Evolutionary conservation across 1,284 basidiomycete genomes (phyloP).

Genomic region (Stereum hirsutum): DNA sequence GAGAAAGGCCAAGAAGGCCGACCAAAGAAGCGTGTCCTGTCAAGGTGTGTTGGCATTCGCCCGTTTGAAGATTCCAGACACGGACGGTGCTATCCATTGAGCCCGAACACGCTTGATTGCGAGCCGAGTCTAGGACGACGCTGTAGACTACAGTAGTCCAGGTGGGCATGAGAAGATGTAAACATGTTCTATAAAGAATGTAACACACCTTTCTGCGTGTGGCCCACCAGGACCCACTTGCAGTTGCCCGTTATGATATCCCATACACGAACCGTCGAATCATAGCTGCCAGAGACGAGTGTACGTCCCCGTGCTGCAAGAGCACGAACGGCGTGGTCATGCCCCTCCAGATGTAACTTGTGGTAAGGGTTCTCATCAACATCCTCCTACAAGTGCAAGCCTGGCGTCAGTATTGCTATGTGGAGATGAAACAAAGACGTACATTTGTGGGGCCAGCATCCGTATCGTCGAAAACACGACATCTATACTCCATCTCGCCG

Average conservation of each 20-base stretch:
- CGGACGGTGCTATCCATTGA: slow-evolving; percentile 96
- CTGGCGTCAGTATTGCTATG: neutral
- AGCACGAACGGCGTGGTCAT: slow-evolving; percentile 86
- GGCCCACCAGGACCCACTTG: slow-evolving; percentile 75
- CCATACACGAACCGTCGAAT: slow-evolving; percentile 90
- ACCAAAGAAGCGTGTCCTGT: slow-evolving; percentile 86
- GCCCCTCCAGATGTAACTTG: slow-evolving; percentile 75
- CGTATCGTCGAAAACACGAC: slow-evolving; percentile 57
- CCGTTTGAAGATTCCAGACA: slow-evolving; percentile 82
- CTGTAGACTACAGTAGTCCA: slow-evolving; percentile 79
- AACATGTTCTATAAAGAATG: slow-evolving; percentile 1
- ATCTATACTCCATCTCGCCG: slow-evolving; percentile 69
- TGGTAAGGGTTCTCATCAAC: slow-evolving; percentile 88
- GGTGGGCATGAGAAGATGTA: neutral
- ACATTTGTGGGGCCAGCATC: slow-evolving; percentile 65
- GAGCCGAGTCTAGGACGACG: slow-evolving; percentile 77
- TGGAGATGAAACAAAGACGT: slow-evolving; percentile 15
- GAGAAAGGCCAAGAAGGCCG: slow-evolving; percentile 79
- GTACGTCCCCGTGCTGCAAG: slow-evolving; percentile 86
- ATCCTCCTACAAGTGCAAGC: slow-evolving; percentile 38
- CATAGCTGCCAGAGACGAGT: slow-evolving; percentile 92
- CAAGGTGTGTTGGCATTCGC: slow-evolving; percentile 71
- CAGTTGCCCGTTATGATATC: slow-evolving; percentile 85
- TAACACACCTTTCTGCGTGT: slow-evolving; percentile 79
- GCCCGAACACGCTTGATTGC: slow-evolving; percentile 86